phyloP scores from a whole-genome alignment of 164 flowering plant genomes.

The Akebia trifoliata region DNA sequence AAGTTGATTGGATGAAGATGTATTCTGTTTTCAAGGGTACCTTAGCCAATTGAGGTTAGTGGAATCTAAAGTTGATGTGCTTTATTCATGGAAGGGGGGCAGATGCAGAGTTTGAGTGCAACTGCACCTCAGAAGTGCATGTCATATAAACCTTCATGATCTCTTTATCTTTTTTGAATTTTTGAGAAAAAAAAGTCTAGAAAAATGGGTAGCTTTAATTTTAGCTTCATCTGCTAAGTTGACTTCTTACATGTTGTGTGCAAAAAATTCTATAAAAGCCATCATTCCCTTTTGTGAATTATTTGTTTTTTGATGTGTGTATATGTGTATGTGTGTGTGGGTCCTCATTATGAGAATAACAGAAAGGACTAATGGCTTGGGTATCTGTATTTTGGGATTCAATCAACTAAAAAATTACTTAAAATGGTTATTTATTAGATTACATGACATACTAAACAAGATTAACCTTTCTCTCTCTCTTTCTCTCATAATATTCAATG shows the following conservation, averaged over 20 bases:
- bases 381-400: not conserved
- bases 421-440: not conserved
- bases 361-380: not conserved
- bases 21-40: constrained; percentile 5
- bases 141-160: not conserved
- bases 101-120: constrained; percentile 4
- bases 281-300: constrained; percentile 1
- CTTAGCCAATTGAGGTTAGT: constrained; percentile 10
- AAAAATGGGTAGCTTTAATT: not conserved
- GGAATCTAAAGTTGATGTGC: constrained; percentile 17
- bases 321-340: not conserved
- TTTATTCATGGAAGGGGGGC: constrained; percentile 3
- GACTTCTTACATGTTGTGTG: not conserved
- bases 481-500: not conserved
- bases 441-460: not conserved
- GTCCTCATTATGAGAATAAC: not conserved
- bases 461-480: not conserved
- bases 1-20: constrained; percentile 5
- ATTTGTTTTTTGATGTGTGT: not conserved
- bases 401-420: not conserved
- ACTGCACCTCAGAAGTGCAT: constrained; percentile 10
- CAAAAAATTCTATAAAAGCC: not conserved
- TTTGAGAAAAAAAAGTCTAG: constrained; percentile 6
- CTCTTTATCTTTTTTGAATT: constrained; percentile 2
- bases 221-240: not conserved